Evolutionary conservation across 2,329 filamentous ascomycete genomes (phyloP), one percentile per base, ranked within the genome.

Genomic region (Blastomyces gilchristii): DNA sequence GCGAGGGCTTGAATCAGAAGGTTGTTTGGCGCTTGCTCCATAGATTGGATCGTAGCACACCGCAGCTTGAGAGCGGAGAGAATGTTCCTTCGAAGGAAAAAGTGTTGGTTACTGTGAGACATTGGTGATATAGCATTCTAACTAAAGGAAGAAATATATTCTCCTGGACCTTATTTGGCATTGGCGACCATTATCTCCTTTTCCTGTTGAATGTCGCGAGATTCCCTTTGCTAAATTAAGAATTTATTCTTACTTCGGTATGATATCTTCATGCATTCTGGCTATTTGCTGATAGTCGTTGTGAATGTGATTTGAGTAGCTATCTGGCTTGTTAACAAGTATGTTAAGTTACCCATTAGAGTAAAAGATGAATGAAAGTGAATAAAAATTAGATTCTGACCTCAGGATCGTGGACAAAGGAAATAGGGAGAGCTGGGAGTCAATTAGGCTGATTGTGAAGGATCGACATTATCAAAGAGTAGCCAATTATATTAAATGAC

Each of bases 1-100:
- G 88, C 63, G 91, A 97, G 76, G 89, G 89, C 6, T 83, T 95
- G 78, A 96, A 94, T 79, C 82, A 91, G 63, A 95, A 93, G 76
- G 73, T 78, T 52, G 81, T 85, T 3, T 79, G 78, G 76, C 75
- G 77, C 66, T 69, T 84, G 63, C 74, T 85, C 41, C 77, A 72
- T 52, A 87, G 89, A 68, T 82, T 91, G 16, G 91, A 89, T 79
- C 82, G 83, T 57, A 78, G 87, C 62, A 74, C 89, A 73, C 74
- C 57, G 34, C 49, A 56, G 59, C 28, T 66, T 68, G 25, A 68
- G 68, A 37, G 63, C 71, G 39, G 72, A 74, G 58, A 63, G 41
- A 47, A 16, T 47, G 41, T 25, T 12, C 8, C 71, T 57, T 71
- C 71, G 2, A 67, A 69, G 41, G 75, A 78, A 62, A 74, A 75